These are phyloP conservation scores for Coffea eugenioides DNA, from an alignment of 257 asterid species.

Conservation along the genomic window DNA sequence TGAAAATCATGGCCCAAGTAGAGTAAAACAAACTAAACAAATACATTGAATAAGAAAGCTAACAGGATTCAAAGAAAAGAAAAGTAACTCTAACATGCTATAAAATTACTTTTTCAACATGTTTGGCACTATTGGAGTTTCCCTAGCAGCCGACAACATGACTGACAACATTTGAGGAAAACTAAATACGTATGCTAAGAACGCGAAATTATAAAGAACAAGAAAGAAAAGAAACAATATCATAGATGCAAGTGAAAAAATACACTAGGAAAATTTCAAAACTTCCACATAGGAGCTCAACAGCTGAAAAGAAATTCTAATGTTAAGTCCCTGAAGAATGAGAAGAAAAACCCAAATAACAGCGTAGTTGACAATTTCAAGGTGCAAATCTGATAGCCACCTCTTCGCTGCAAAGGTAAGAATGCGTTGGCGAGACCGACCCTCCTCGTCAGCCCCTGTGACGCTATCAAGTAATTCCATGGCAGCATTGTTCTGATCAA, in stretches of 20 bases:
- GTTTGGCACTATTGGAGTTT: too few relatives aligned
- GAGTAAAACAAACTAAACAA: background rate
- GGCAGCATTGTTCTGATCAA: conserved; percentile 78
- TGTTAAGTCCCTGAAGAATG: background rate
- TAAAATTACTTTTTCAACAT: background rate
- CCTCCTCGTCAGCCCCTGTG: conserved; percentile 92
- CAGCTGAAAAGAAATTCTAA: background rate
- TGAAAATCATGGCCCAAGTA: background rate
- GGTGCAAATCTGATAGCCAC: conserved; percentile 31
- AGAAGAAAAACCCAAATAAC: background rate
- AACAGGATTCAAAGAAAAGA: background rate
- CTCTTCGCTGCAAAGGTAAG: conserved; percentile 97
- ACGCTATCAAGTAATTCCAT: conserved; percentile 91
- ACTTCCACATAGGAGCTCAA: background rate
- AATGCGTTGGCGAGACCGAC: conserved; percentile 94
- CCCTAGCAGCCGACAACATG: background rate
- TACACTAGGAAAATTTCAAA: background rate
- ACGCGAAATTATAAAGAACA: background rate
- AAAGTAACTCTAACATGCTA: too few relatives aligned
- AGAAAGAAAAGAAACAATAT: background rate
- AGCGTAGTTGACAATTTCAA: background rate
- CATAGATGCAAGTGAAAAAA: background rate
- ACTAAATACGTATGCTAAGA: background rate
- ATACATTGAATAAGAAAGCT: background rate
- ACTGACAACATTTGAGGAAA: background rate